A percentile compares a stretch with the other conserved stretches of the same genome.
Evolutionary conservation across 495 filamentous ascomycete genomes (phyloP).

Genomic region (Viridothelium virens): DNA sequence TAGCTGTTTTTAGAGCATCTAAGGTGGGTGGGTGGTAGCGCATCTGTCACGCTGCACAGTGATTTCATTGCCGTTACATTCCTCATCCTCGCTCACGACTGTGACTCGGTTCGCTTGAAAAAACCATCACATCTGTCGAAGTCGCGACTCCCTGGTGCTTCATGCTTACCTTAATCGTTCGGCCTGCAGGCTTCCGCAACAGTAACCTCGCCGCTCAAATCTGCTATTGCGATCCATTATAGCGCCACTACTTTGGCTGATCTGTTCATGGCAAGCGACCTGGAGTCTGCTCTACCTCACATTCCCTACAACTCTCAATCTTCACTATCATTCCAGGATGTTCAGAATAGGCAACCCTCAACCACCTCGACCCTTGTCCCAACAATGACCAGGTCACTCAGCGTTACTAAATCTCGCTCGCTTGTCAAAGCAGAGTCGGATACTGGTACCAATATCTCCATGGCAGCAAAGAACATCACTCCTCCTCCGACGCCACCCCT

Average conservation of each 20-base stretch:
- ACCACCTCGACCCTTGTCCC: not conserved
- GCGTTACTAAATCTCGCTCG: not conserved
- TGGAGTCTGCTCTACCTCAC: not conserved
- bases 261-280: not conserved
- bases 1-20: not conserved
- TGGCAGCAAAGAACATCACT: constrained; percentile 1
- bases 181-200: not conserved
- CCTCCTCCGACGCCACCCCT: not conserved
- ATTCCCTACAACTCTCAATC: not conserved
- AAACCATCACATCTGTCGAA: not conserved
- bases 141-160: not conserved
- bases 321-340: not conserved
- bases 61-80: constrained; percentile 2
- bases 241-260: not conserved
- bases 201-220: not conserved
- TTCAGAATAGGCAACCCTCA: not conserved
- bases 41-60: constrained; percentile 10
- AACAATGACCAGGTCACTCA: not conserved
- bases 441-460: not conserved
- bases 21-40: not conserved
- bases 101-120: not conserved
- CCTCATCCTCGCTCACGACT: not conserved
- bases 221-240: not conserved
- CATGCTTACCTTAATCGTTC: not conserved
- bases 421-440: not conserved